Conservation (phyloP, 2,329 filamentous ascomycete species). For the Pseudocercospora musae region DNA sequence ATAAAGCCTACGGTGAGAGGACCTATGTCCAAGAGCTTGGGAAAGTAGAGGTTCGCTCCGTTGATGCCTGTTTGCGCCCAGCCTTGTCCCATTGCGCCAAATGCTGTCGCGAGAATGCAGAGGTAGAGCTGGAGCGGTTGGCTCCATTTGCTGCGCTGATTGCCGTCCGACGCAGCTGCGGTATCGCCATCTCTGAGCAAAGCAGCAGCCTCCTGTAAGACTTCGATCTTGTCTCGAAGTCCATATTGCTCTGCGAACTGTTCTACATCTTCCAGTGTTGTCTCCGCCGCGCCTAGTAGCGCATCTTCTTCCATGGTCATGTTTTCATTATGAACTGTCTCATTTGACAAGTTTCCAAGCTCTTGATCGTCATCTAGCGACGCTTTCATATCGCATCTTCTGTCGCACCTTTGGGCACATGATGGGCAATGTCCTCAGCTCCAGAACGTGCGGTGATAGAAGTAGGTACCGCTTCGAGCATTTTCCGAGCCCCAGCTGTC, state of each 20-base stretch:
- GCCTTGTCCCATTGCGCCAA: conserved; percentile 24
- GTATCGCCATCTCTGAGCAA: not conserved
- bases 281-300: not conserved
- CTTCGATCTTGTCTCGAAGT: not conserved
- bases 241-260: not conserved
- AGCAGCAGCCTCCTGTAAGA: not conserved
- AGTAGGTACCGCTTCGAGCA: no score
- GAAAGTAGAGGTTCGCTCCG: conserved; percentile 32
- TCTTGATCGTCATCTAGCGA: not conserved
- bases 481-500: no score
- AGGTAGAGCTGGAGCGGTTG: conserved; percentile 41
- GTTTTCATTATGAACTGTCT: not conserved
- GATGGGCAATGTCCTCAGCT: not conserved
- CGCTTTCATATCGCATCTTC: not conserved
- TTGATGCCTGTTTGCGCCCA: conserved; percentile 34
- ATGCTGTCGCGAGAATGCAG: conserved; percentile 30
- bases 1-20: conserved; percentile 40
- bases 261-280: not conserved
- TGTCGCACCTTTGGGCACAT: not conserved
- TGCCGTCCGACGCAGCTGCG: not conserved
- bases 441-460: not conserved
- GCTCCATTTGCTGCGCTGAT: not conserved
- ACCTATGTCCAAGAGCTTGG: conserved; percentile 24
- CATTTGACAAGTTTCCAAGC: not conserved
- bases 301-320: not conserved